Evolutionary conservation across 2,329 filamentous ascomycete genomes (phyloP).

Genomic region (Pseudocercospora vitis): DNA sequence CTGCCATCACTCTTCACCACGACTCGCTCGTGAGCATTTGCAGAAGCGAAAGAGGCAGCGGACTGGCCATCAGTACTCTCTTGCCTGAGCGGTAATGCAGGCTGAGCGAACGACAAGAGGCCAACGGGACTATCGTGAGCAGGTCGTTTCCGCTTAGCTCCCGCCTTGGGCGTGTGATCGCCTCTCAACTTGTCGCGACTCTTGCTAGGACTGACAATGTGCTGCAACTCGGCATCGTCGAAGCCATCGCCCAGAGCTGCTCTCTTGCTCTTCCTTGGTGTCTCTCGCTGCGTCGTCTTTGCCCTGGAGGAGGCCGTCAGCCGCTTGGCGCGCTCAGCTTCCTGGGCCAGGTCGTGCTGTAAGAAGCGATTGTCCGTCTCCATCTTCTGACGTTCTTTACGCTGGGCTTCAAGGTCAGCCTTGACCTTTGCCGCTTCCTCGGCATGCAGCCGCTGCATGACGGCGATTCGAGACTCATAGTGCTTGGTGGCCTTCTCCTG

Average conservation of each 20-base stretch:
- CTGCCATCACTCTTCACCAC: conserved; percentile 20
- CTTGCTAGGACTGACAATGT: conserved; percentile 33
- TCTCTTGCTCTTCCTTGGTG: conserved; percentile 32
- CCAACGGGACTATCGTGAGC: conserved; percentile 65
- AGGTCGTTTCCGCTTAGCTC: conserved; percentile 67
- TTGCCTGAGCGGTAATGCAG: conserved; percentile 21
- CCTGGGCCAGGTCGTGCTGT: conserved; percentile 68
- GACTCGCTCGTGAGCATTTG: neutral
- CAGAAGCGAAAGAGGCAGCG: conserved; percentile 13
- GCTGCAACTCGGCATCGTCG: conserved; percentile 62
- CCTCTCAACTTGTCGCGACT: conserved; percentile 52
- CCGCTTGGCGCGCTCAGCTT: conserved; percentile 55
- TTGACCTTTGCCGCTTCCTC: conserved; percentile 66
- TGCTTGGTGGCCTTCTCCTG: conserved; percentile 62
- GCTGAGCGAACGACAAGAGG: conserved; percentile 42
- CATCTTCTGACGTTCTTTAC: conserved; percentile 63
- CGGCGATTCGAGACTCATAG: conserved; percentile 62
- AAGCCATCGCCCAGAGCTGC: conserved; percentile 65
- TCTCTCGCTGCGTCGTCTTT: conserved; percentile 25
- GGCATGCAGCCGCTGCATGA: conserved; percentile 62
- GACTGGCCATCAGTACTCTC: conserved; percentile 26
- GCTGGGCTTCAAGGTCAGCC: conserved; percentile 63
- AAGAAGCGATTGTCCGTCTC: conserved; percentile 72
- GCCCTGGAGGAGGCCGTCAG: conserved; percentile 27
- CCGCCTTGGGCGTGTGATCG: conserved; percentile 60